Evolutionary conservation across 331 rosid species (phyloP).

Genomic region (Acacia concinna): DNA sequence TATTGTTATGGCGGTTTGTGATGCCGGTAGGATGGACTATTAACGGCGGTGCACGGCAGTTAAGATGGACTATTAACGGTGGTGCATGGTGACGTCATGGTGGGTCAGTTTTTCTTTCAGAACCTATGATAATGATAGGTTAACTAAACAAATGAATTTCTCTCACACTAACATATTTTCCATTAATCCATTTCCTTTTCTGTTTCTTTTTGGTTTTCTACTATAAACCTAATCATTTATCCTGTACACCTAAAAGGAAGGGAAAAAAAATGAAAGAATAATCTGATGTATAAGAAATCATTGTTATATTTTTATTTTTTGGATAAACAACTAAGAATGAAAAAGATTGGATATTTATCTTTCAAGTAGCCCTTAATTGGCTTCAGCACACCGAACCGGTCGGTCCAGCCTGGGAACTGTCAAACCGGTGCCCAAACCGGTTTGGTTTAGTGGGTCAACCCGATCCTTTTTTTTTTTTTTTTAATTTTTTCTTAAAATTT

Average conservation of each 20-base stretch:
- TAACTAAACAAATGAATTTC: background rate
- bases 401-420: too few relatives aligned
- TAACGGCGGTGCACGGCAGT: conserved; percentile 24
- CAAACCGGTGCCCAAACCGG: too few relatives aligned
- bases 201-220: background rate
- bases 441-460: too few relatives aligned
- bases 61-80: background rate
- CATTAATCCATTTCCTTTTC: background rate
- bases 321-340: too few relatives aligned
- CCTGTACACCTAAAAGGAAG: too few relatives aligned
- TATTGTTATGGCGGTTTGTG: conserved; percentile 1
- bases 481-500: too few relatives aligned
- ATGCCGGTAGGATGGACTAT: conserved; percentile 32
- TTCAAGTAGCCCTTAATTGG: too few relatives aligned
- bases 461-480: too few relatives aligned
- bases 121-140: conserved; percentile 17
- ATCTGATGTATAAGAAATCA: too few relatives aligned
- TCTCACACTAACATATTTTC: conserved; percentile 9
- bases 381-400: too few relatives aligned
- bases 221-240: background rate
- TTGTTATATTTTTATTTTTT: too few relatives aligned
- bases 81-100: conserved; percentile 37
- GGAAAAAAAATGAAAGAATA: background rate
- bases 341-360: too few relatives aligned
- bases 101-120: conserved; percentile 16